Base-by-base conservation (phyloP, 495 filamentous ascomycete genomes). In the Lophiotrema nucula region DNA sequence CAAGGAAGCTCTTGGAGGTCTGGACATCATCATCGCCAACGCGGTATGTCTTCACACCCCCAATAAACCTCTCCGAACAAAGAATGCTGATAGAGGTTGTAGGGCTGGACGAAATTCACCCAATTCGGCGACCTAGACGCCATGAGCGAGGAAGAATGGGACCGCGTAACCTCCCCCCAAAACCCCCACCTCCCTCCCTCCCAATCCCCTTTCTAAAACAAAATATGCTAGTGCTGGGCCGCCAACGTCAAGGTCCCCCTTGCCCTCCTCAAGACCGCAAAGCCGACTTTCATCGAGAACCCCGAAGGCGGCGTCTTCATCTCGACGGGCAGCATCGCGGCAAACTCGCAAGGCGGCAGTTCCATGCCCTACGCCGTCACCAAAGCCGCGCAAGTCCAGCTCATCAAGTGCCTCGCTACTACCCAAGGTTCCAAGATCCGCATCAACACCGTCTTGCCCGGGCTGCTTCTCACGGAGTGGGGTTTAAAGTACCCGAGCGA, bases 381-480 rank as follows among this genome's bases (percentile, higher is more conserved):
- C 19, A 89, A 89, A 64, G 81, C 84, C 43, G 85, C 84, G 42
- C 81, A 80, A 22, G 65, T 91, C 41, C 87, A 90, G 59, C 70
- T 89, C 38, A 84, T 89, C 79, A 86, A 85, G 58, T 86, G 85
- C 59, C 75, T 89, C n/a, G 87, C 86, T 1, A 73, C 73, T 47
- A 83, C 76, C 0, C 83, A 88, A 60, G 87, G 86, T 0, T 72
- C 77, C 4, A 88, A 88, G 60, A 69, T 85, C 15, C 74, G 87
- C 16, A 73, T 87, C 24, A 89, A 89, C 67, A 84, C 86, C 26
- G 78, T 87, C 0, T 69, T 84, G 42, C 87, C 87, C 3, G 85
- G 86, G 12, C 71, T 88, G 26, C 65, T 90, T 45, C 66, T 85
- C 47, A 91, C 88, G 4, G 87, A 90, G 70, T 90, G 87, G 88